phyloP scores from a whole-genome alignment of 108 stramenopile genomes.

The Seminavis robusta region DNA sequence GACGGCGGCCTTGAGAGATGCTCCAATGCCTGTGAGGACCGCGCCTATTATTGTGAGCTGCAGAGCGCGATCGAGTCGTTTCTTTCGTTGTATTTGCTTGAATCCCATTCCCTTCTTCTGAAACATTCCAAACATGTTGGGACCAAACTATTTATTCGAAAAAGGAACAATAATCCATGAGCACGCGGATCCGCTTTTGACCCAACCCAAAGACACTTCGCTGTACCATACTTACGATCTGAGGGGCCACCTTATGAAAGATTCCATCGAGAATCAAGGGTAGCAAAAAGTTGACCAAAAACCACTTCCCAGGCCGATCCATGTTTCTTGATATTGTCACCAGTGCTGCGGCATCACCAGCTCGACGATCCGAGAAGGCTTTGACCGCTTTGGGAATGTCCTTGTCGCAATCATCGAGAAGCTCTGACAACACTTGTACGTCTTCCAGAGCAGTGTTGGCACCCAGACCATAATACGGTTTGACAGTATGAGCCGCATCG shows the following conservation, averaged over 20 bases:
- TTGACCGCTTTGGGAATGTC: conserved; percentile 28
- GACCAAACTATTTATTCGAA: conserved; percentile 28
- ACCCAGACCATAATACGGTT: conserved; percentile 83
- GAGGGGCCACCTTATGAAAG: conserved; percentile 52
- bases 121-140: conserved; percentile 64
- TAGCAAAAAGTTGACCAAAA: conserved; percentile 60
- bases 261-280: conserved; percentile 76
- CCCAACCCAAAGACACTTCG: neutral
- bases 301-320: conserved; percentile 58
- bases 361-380: conserved; percentile 44
- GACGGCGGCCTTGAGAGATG: conserved; percentile 13
- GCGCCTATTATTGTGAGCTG: conserved; percentile 31
- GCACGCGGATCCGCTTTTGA: neutral
- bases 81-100: conserved; percentile 20
- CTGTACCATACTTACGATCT: conserved; percentile 6
- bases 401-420: conserved; percentile 13
- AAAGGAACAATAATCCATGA: neutral
- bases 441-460: conserved; percentile 86
- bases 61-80: conserved; percentile 37
- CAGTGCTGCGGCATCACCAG: conserved; percentile 61
- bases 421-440: conserved; percentile 32
- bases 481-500: conserved; percentile 77
- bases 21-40: neutral
- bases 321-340: conserved; percentile 63
- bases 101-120: conserved; percentile 48